A percentile compares a stretch with the other conserved stretches of the same genome.
These are phyloP conservation scores for Pisolithus microcarpus DNA, from an alignment of 768 basidiomycete species.

Conservation along the genomic window DNA sequence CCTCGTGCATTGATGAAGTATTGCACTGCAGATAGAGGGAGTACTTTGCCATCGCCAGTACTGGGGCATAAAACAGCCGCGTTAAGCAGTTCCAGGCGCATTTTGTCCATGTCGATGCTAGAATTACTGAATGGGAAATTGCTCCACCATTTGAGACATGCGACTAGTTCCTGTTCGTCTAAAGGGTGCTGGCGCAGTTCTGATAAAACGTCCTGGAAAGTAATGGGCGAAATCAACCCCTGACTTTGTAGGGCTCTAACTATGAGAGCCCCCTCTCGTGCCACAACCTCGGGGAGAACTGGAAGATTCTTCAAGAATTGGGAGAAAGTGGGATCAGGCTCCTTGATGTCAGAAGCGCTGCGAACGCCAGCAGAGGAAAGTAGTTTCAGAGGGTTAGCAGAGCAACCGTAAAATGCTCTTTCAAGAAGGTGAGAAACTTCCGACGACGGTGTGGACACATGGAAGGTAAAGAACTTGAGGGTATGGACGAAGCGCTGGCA, in stretches of 20 bases:
- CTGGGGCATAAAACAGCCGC: conserved; percentile 54
- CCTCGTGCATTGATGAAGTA: conserved; percentile 64
- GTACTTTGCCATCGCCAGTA: conserved; percentile 43
- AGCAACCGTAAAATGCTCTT: conserved; percentile 70
- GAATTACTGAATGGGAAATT: conserved; percentile 31
- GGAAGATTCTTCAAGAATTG: conserved; percentile 76
- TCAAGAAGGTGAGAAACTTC: conserved; percentile 70
- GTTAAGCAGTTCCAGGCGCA: conserved; percentile 58
- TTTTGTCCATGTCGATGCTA: conserved; percentile 32
- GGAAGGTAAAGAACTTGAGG: conserved; percentile 86
- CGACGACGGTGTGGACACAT: conserved; percentile 77
- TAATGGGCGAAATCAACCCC: conserved; percentile 64
- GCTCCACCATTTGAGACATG: conserved; percentile 86
- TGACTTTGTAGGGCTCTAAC: conserved; percentile 53
- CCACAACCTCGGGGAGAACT: conserved; percentile 56
- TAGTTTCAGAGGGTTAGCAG: conserved; percentile 50
- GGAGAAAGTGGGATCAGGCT: conserved; percentile 63
- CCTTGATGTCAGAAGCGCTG: conserved; percentile 57
- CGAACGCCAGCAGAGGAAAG: conserved; percentile 71
- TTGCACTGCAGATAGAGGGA: conserved; percentile 63
- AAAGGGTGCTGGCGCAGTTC: conserved; percentile 72
- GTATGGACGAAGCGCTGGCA: conserved; percentile 64
- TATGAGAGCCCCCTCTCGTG: conserved; percentile 50
- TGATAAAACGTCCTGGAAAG: conserved; percentile 74
- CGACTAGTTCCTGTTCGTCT: conserved; percentile 62